Conservation (phyloP, 2,329 filamentous ascomycete species). For the Pseudopyricularia javanii region DNA sequence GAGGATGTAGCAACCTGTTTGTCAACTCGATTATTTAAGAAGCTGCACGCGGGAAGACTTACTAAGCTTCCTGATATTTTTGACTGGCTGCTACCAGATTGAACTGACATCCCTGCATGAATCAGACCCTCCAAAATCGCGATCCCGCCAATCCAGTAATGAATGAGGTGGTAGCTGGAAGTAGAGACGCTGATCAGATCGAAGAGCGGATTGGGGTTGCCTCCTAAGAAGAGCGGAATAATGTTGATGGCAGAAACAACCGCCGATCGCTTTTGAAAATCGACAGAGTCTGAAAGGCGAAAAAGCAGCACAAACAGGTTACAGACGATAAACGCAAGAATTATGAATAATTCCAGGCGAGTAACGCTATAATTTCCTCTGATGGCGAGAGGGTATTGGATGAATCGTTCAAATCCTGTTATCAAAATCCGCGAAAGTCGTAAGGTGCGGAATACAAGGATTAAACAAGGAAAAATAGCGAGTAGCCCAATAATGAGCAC, state of each 20-base stretch:
- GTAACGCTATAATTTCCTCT: neutral
- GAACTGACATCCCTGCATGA: no score
- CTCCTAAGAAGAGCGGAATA: neutral
- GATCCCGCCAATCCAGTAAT: no score
- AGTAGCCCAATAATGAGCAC: neutral
- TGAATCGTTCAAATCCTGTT: neutral
- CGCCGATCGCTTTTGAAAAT: neutral
- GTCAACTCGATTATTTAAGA: no score
- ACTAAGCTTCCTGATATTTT: no score
- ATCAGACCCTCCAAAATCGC: no score
- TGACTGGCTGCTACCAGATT: no score
- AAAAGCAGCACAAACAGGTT: neutral
- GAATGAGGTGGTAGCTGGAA: no score
- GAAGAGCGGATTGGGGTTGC: neutral
- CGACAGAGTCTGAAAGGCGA: neutral
- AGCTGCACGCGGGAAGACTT: no score
- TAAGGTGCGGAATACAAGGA: neutral
- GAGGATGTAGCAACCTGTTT: no score
- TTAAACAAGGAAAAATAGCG: neutral
- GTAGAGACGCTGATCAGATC: no score
- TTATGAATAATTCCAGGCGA: neutral
- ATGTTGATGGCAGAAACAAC: neutral
- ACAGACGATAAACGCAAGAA: neutral
- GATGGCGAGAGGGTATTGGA: neutral
- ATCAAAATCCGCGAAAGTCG: neutral